A percentile compares a stretch with the other conserved stretches of the same genome.
These are phyloP conservation scores for Salvia sclarea DNA, from an alignment of 305 asterid genomes.

Conservation along the genomic window DNA sequence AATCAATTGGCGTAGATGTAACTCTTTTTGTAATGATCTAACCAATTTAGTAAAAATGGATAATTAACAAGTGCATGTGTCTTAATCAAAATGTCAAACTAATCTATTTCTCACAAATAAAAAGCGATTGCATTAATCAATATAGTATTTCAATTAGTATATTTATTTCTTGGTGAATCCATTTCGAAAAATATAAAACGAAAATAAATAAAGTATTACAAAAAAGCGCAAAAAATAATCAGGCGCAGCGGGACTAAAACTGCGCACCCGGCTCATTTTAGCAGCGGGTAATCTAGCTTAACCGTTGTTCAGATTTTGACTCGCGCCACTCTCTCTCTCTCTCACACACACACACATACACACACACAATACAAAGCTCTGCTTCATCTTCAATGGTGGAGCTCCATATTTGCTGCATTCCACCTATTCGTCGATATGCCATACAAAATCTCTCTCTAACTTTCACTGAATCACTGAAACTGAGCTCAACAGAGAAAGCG, in stretches of 20 bases:
- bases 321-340: constrained; percentile 9
- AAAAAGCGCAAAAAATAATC: too few relatives aligned
- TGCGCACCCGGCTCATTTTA: constrained; percentile 25
- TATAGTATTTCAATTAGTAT: too few relatives aligned
- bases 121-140: too few relatives aligned
- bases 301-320: constrained; percentile 5
- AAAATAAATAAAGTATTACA: too few relatives aligned
- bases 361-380: constrained; percentile 9
- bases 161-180: too few relatives aligned
- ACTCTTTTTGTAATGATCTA: too few relatives aligned
- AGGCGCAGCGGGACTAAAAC: neutral
- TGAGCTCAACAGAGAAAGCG: neutral
- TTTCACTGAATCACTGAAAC: neutral
- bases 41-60: neutral
- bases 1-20: too few relatives aligned
- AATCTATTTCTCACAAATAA: too few relatives aligned
- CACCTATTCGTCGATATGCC: constrained; percentile 9
- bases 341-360: neutral
- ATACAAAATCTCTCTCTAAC: neutral
- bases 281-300: neutral
- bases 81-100: neutral
- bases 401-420: neutral
- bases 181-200: too few relatives aligned
- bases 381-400: constrained; percentile 13
- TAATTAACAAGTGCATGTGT: neutral